These are phyloP conservation scores for Apiotrichum sp. DNA, from an alignment of 1,284 basidiomycete genomes.

Conservation along the genomic window DNA sequence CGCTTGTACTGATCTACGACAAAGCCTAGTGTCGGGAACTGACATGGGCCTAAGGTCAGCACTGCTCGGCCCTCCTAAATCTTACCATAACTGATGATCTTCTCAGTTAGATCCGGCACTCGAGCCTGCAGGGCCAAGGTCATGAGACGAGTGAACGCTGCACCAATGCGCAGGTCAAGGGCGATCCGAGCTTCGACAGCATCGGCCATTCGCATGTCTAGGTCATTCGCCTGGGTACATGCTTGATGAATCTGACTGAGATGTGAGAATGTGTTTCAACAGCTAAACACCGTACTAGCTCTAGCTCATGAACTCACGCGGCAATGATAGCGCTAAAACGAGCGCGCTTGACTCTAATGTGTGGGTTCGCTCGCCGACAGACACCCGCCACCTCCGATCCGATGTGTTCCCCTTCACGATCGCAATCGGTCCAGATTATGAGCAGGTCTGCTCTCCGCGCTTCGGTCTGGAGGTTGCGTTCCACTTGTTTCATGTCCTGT, in stretches of 20 bases:
- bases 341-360: constrained; percentile 74
- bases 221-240: constrained; percentile 75
- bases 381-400: constrained; percentile 76
- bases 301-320: constrained; percentile 57
- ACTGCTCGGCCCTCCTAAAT: neutral
- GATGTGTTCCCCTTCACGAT: constrained; percentile 97
- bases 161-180: constrained; percentile 85
- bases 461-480: constrained; percentile 69
- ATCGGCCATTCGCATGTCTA: constrained; percentile 78
- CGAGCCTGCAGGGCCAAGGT: constrained; percentile 65
- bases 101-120: constrained; percentile 59
- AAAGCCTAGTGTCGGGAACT: constrained; percentile 96
- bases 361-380: constrained; percentile 65
- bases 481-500: constrained; percentile 64
- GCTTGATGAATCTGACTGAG: constrained; percentile 90
- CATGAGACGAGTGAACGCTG: constrained; percentile 89
- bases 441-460: constrained; percentile 70
- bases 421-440: constrained; percentile 99
- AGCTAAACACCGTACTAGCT: constrained; percentile 25
- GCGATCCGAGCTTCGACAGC: constrained; percentile 86
- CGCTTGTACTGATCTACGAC: constrained; percentile 90
- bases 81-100: constrained; percentile 56
- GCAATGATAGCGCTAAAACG: constrained; percentile 96
- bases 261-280: neutral
- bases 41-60: constrained; percentile 71